Conservation (phyloP, 768 basidiomycete genomes). For the Lactifluus hygrophoroides region DNA sequence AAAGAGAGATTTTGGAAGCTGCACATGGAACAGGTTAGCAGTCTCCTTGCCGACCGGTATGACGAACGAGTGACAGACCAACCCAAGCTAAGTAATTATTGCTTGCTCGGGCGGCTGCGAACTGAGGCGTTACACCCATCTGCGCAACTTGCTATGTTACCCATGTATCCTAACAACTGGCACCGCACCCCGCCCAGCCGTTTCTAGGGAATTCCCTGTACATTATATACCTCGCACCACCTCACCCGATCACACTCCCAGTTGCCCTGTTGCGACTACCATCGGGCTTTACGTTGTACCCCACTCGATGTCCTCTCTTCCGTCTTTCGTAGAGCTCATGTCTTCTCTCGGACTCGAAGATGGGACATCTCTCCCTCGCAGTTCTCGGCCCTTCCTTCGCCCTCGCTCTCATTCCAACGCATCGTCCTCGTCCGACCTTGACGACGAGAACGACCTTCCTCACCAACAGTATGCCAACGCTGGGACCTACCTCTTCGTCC, state of each 20-base stretch:
- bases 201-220: conserved; percentile 14
- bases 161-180: conserved; percentile 19
- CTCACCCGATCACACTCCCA: neutral
- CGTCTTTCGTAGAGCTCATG: conserved; percentile 86
- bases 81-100: conserved; percentile 9
- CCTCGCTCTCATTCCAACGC: conserved; percentile 33
- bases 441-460: conserved; percentile 16
- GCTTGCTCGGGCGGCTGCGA: conserved; percentile 4
- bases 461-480: neutral
- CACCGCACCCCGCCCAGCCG: conserved; percentile 15
- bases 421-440: conserved; percentile 31
- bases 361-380: conserved; percentile 21
- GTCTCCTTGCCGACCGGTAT: conserved; percentile 23
- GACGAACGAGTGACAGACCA: conserved; percentile 6
- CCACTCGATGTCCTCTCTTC: conserved; percentile 55
- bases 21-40: neutral
- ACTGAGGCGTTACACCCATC: conserved; percentile 15
- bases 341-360: conserved; percentile 68
- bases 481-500: conserved; percentile 24
- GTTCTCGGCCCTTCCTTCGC: conserved; percentile 20
- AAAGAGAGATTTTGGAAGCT: neutral
- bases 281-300: conserved; percentile 21
- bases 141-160: conserved; percentile 19
- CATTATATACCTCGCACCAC: conserved; percentile 18
- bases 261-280: conserved; percentile 19